Conservation (phyloP, 1,284 basidiomycete species). For the Microbotryum intermedium region DNA sequence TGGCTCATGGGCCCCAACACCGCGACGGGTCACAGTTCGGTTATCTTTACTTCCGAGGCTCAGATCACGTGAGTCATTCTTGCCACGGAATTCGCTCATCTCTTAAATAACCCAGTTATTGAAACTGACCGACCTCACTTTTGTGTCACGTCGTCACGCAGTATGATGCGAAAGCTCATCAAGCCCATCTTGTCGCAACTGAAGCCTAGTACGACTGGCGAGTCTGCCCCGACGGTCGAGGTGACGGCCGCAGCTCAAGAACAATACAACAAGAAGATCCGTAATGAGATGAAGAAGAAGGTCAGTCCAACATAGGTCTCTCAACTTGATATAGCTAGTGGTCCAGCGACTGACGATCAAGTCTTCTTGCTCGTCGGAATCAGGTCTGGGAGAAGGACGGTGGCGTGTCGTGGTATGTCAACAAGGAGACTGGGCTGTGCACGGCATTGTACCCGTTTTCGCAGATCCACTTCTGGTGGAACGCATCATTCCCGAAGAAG, state of each 20-base stretch:
- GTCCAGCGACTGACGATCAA: no score
- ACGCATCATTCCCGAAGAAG: slow-evolving; percentile 11
- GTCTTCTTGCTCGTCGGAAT: no score
- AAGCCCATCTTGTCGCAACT: slow-evolving; percentile 10
- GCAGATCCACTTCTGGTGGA: slow-evolving; percentile 28
- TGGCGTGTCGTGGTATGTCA: slow-evolving; percentile 28
- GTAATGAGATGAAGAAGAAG: slow-evolving; percentile 23
- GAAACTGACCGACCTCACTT: not conserved
- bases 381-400: slow-evolving; percentile 27
- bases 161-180: slow-evolving; percentile 22
- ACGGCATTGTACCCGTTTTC: slow-evolving; percentile 26
- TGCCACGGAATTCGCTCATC: not conserved
- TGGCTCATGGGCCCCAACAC: slow-evolving; percentile 29
- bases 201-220: not conserved
- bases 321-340: no score
- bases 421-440: slow-evolving; percentile 18
- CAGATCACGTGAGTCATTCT: slow-evolving; percentile 16
- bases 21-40: slow-evolving; percentile 27
- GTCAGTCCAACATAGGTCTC: no score
- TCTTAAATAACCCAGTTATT: not conserved
- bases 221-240: slow-evolving; percentile 22
- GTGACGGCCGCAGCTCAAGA: slow-evolving; percentile 20
- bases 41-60: slow-evolving; percentile 27
- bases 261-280: slow-evolving; percentile 4
- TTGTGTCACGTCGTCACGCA: not conserved